Percentiles rank a stretch among this genome's conserved stretches.
phyloP scores from a whole-genome alignment of 2,329 filamentous ascomycete genomes.

The Bipolaris cookei region DNA sequence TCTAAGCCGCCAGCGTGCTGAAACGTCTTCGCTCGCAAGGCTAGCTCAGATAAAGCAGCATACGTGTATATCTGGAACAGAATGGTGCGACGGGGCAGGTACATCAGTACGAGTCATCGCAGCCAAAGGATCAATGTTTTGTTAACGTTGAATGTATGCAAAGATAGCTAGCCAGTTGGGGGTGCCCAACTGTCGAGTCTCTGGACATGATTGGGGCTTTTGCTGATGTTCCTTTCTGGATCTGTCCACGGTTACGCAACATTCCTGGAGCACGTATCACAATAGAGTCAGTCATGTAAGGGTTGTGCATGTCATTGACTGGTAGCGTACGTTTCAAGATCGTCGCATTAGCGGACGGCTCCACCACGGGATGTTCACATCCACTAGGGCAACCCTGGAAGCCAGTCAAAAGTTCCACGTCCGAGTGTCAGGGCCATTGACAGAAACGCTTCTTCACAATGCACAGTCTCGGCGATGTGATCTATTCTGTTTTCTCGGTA shows the following conservation, averaged over 20 bases:
- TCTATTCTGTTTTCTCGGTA: background rate
- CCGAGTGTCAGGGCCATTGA: background rate
- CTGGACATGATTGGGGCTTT: no score
- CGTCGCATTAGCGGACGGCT: slow-evolving; percentile 13
- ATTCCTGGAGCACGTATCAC: background rate
- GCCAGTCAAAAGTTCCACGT: background rate
- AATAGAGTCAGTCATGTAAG: background rate
- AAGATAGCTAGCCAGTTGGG: no score
- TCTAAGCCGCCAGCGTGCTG: background rate
- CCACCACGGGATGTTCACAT: slow-evolving; percentile 10
- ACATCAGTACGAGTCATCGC: background rate
- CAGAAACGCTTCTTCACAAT: background rate
- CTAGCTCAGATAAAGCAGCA: background rate
- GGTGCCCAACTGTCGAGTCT: background rate
- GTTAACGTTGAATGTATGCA: background rate
- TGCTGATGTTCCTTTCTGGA: background rate
- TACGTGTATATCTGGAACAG: background rate
- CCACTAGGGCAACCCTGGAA: slow-evolving; percentile 9
- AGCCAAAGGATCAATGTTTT: background rate
- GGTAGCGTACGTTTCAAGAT: slow-evolving; percentile 16
- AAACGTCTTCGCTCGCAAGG: background rate
- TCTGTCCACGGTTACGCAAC: background rate
- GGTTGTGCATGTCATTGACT: slow-evolving; percentile 3
- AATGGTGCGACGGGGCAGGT: background rate
- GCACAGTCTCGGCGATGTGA: background rate